phyloP scores from a whole-genome alignment of 208 protist species.

The Herpetomonas samuelpessoai region DNA sequence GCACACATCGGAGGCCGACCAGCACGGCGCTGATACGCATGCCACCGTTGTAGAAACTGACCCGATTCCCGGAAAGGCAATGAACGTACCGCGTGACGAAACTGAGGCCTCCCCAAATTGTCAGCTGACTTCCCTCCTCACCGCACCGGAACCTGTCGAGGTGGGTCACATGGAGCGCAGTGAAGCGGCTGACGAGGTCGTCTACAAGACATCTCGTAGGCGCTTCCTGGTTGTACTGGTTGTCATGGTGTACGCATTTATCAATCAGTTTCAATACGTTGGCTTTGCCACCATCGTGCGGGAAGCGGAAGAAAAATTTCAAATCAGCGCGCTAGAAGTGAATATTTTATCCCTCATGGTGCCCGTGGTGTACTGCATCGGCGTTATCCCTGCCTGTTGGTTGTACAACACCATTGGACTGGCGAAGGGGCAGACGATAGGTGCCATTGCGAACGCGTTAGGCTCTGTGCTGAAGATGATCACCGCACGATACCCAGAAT shows the following conservation, averaged over 20 bases:
- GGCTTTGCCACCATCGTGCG: constrained; percentile 37
- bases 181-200: not conserved
- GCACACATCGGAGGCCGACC: too few species aligned
- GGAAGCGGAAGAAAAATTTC: constrained; percentile 29
- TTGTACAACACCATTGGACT: constrained; percentile 46
- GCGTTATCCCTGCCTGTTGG: constrained; percentile 31
- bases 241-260: constrained; percentile 34
- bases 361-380: constrained; percentile 35
- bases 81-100: too few species aligned
- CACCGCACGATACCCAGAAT: constrained; percentile 28
- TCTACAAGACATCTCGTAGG: constrained; percentile 19
- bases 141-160: too few species aligned
- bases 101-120: too few species aligned
- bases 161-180: too few species aligned
- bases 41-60: too few species aligned
- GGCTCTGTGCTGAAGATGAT: constrained; percentile 38
- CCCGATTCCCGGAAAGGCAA: too few species aligned
- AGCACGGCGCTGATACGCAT: too few species aligned
- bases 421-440: constrained; percentile 35
- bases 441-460: constrained; percentile 21
- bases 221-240: constrained; percentile 32
- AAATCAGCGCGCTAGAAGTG: constrained; percentile 26
- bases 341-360: constrained; percentile 41
- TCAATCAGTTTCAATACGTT: constrained; percentile 52
- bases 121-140: too few species aligned